Evolutionary conservation across 2,329 filamentous ascomycete species (phyloP).

Genomic region (Cladosporium sp.): DNA sequence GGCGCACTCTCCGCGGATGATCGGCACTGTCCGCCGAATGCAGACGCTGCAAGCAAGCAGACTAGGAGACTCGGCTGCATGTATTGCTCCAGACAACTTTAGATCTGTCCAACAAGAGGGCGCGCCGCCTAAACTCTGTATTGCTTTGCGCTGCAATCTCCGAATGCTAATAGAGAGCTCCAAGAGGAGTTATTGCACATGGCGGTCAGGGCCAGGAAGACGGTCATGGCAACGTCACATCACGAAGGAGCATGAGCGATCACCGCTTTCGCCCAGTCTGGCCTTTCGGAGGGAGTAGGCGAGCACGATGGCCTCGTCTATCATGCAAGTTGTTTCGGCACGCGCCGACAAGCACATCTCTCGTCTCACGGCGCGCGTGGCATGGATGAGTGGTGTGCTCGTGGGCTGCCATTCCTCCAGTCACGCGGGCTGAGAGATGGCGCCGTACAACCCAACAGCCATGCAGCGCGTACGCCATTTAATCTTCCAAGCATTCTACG

Average conservation of each 20-base stretch:
- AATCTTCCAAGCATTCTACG: neutral
- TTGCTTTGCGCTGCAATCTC: neutral
- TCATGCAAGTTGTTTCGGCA: neutral
- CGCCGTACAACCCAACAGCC: conserved; percentile 8
- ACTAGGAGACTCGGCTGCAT: neutral
- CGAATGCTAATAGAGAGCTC: neutral
- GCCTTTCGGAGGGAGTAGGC: neutral
- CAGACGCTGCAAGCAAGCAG: conserved; percentile 4
- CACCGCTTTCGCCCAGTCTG: neutral
- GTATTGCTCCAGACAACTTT: neutral
- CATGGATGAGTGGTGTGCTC: conserved; percentile 1
- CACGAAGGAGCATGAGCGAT: neutral
- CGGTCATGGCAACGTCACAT: neutral
- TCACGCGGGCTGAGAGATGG: conserved; percentile 5
- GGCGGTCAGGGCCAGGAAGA: neutral
- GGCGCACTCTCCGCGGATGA: conserved; percentile 3
- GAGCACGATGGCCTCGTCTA: neutral
- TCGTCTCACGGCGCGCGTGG: neutral
- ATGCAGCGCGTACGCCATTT: neutral
- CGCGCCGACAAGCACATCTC: conserved; percentile 12
- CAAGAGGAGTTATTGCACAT: neutral
- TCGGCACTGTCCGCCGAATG: conserved; percentile 1
- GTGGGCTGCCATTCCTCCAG: neutral
- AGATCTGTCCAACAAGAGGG: neutral
- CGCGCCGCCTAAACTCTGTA: neutral